A percentile compares a stretch with the other conserved stretches of the same genome.
Evolutionary conservation across 306 rosid species (phyloP).

Genomic region (Erythrophleum fordii): DNA sequence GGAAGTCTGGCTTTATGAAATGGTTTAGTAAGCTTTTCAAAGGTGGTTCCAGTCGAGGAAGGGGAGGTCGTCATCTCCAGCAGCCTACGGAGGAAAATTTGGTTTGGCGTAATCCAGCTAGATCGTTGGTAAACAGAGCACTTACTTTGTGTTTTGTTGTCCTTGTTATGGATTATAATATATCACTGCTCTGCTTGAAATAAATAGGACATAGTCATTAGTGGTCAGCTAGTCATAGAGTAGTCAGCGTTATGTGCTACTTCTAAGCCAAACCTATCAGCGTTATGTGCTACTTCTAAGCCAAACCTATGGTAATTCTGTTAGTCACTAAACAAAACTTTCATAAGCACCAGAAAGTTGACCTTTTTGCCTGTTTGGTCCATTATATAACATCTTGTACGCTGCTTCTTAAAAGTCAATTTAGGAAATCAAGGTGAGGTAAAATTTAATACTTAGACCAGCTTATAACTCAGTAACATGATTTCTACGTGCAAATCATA

Average conservation of each 20-base stretch:
- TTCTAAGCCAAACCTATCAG: slow-evolving; percentile 4
- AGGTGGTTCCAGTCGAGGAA: slow-evolving; percentile 62
- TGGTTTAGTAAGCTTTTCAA: slow-evolving; percentile 89
- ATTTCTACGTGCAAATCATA: background rate
- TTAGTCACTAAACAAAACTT: slow-evolving; percentile 10
- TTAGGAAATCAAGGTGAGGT: background rate
- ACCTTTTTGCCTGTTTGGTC: slow-evolving; percentile 22
- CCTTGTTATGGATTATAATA: slow-evolving; percentile 30
- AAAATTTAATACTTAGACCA: slow-evolving; percentile 12
- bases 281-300: slow-evolving; percentile 8
- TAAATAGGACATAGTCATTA: background rate
- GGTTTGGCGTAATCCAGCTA: slow-evolving; percentile 64
- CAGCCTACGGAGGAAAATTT: slow-evolving; percentile 74
- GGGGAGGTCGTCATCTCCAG: slow-evolving; percentile 59
- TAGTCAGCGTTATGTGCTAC: background rate
- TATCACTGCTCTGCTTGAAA: slow-evolving; percentile 22
- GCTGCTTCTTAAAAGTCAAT: background rate
- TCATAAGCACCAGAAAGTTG: slow-evolving; percentile 15
- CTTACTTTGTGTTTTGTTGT: slow-evolving; percentile 21
- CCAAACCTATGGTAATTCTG: background rate
- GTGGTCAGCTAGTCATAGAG: too few relatives aligned
- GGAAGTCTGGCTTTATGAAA: slow-evolving; percentile 91
- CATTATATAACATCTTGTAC: slow-evolving; percentile 6
- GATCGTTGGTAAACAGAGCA: slow-evolving; percentile 63
- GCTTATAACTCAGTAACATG: background rate